Base-by-base conservation (phyloP, 108 stramenopile species). In the Schizochytrium sp. region DNA sequence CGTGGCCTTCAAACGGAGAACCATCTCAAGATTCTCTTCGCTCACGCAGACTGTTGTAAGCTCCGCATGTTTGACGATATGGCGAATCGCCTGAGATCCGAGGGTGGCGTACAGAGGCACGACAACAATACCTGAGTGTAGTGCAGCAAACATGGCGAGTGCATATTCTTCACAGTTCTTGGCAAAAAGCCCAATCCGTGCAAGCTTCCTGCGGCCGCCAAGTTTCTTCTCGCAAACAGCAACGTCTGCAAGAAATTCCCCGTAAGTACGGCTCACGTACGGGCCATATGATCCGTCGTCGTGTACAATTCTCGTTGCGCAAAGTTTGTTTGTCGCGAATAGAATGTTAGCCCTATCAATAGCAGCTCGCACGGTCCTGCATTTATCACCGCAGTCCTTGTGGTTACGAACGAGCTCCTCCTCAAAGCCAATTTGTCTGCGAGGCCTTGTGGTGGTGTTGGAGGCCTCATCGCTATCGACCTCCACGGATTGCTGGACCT, bases 61-160 rank as follows among this genome's bases (percentile, higher is more conserved):
- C 28, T 91, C 93, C 1, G 97, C 97, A 89, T 98, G 97, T 10
- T 93, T 89, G 56, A 98, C 72, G 73, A 98, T 97, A 90, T 95
- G 97, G 17, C 93, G 88, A 0, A 97, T 95, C 3, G 96, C 93
- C 72, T 97, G 96, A 13, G 96, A 95, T 12, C 97, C 98, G 5
- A 98, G 93, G 19, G 98, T 98, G 89, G 97, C 97, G 91, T 98
- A 98, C 44, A 98, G 94, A 2, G 97, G 97, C 69, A 97, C 98
- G 0, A 96, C 96, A 12, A 94, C 91, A 19, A 95, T 96, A 57
- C 94, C 93, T 56, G 96, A 46, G 60, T 93, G 89, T 88, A 96
- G 96, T 38, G 93, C 92, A 10, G 95, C 97, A 72, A 98, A 97
- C 76, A 98, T 98, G 15, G 94, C 95, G 64, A 99, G 88, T 64